These are phyloP conservation scores for Pichia deserticola DNA, from an alignment of 805 yeast species.

Conservation along the genomic window DNA sequence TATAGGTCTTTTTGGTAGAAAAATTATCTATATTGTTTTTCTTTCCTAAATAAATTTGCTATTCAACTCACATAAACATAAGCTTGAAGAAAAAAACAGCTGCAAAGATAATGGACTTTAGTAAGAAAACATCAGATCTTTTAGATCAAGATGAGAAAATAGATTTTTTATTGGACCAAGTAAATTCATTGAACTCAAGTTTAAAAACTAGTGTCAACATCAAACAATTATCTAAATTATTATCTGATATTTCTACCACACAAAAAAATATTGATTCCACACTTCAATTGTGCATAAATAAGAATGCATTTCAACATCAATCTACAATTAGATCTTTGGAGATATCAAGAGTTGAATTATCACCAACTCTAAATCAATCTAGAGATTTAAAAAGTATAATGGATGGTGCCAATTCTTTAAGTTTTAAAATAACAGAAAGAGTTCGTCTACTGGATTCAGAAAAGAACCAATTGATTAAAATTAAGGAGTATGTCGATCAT, in stretches of 20 bases:
- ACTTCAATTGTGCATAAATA: conserved; percentile 18
- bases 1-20: no score
- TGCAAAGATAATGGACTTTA: no score
- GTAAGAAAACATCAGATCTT: background rate
- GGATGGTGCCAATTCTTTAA: conserved; percentile 55
- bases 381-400: conserved; percentile 47
- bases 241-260: conserved; percentile 18
- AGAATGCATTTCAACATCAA: conserved; percentile 33
- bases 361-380: conserved; percentile 51
- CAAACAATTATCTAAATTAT: conserved; percentile 18
- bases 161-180: background rate
- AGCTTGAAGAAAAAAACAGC: no score
- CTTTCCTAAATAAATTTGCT: no score
- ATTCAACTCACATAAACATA: no score
- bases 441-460: conserved; percentile 68
- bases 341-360: conserved; percentile 53
- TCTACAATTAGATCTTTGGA: conserved; percentile 41
- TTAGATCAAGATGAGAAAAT: background rate
- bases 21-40: no score
- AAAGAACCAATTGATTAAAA: conserved; percentile 51
- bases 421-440: conserved; percentile 58
- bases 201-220: conserved; percentile 14
- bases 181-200: background rate
- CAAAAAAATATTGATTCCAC: conserved; percentile 21
- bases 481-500: conserved; percentile 57